Evolutionary conservation across 2,329 filamentous ascomycete species (phyloP), one percentile per base, ranked within the genome.

Genomic region (Bipolaris bicolor): DNA sequence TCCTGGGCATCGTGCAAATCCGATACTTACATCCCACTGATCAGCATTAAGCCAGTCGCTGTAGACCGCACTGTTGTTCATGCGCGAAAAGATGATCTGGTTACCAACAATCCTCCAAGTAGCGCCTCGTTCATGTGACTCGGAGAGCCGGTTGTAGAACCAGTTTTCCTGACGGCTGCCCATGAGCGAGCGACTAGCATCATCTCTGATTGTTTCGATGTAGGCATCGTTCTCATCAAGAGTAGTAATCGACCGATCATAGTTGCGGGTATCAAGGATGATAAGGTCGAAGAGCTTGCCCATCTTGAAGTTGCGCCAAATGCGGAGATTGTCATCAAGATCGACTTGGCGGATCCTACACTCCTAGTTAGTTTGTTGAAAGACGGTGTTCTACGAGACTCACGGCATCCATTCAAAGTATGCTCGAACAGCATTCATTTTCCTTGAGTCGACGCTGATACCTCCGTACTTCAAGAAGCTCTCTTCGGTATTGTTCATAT

Each of bases 61-160:
- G 20, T 55, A 57, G 10, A 66, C 60, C 2, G 64, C 66, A 5
- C 59, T 68, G 22, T 68, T 67, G 45, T 72, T 69, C 55, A 73
- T 68, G 2, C 68, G 50, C 1, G 65, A 68, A 55, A 72, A 73
- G 40, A 73, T 60, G 47, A 88, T 85, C 73, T 91, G 89, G 48
- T 87, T 89, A 11, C 89, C 89, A 29, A 92, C 81, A 31, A 92
- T 73, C 24, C 88, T 80, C 89, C 89, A 92, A 0, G 82, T 80
- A 0, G 88, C 86, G 11, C 86, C 86, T 10, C 89, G 83, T 11
- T 83, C 66, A 18, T 83, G 79, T 1, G 86, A 87, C 50, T 82
- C 74, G 3, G 79, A 80, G 3, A 90, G 76, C 46, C 82, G 77
- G 40, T 56, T 56, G 46, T 67, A 73, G 29, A 74, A 72, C 90